Percentiles rank a stretch among this genome's conserved stretches.
Evolutionary conservation across 306 rosid genomes (phyloP).

Genomic region (Cucurbita maxima): DNA sequence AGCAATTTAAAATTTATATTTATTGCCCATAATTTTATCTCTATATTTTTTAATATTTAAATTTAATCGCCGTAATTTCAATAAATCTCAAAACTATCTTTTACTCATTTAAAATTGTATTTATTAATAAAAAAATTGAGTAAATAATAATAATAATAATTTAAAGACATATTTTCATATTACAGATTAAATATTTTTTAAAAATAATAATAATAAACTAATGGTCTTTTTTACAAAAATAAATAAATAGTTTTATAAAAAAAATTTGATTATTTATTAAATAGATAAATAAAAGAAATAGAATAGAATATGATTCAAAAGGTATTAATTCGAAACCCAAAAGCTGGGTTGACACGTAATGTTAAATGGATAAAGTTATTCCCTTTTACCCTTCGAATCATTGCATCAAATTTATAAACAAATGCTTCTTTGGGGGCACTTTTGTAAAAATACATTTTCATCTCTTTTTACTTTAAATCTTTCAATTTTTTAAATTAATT

Average conservation of each 20-base stretch:
- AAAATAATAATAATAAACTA: no score
- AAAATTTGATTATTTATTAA: background rate
- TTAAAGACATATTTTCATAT: no score
- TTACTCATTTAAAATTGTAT: no score
- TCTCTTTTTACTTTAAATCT: background rate
- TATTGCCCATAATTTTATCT: no score
- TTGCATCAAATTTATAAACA: background rate
- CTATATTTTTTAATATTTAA: no score
- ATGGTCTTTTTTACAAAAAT: background rate
- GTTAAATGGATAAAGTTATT: slow-evolving; percentile 1
- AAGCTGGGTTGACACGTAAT: background rate
- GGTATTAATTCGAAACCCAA: background rate
- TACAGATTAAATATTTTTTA: no score
- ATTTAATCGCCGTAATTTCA: no score
- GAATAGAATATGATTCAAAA: slow-evolving; percentile 5
- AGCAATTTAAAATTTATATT: background rate
- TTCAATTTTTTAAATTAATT: background rate
- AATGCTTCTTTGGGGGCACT: background rate
- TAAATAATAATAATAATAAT: no score
- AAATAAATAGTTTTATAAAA: background rate
- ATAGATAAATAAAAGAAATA: background rate
- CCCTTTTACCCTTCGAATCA: background rate
- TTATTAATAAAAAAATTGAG: no score
- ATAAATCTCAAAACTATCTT: no score
- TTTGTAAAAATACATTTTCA: background rate